Evolutionary conservation across 2,329 filamentous ascomycete genomes (phyloP), one percentile per base, ranked within the genome.

Genomic region (Apiospora pterosperma): DNA sequence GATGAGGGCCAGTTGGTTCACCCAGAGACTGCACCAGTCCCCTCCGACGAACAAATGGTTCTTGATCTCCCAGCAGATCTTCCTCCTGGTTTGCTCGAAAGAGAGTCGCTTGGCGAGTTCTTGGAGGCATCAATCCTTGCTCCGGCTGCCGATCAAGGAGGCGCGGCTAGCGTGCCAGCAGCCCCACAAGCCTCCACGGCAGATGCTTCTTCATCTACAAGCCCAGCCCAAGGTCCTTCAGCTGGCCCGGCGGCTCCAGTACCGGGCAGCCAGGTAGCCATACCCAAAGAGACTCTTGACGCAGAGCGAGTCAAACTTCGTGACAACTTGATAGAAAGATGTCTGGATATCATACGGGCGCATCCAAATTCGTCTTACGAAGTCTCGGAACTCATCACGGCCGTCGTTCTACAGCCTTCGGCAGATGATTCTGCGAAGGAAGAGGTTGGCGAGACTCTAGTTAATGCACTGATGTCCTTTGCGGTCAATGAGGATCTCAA

Each of bases 331-430:
- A 94, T 98, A 65, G 94, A 97, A 71, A 91, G 93, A 65, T 97
- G 92, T 69, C 82, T 99, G 25, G 94, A 97, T 72, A 89, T 98
- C 38, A 89, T 99, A 62, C 91, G 95, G 75, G 90, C 90, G 41
- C 94, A 98, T 70, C 90, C 94, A 16, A 89, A 92, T 69, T 89
- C 95, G 12, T 96, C 96, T 0, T 96, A 97, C 71, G 95, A 98
- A 73, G 83, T 99, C 59, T 88, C 93, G 0, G 94, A 97, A 71
- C 83, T 99, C 23, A 94, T 99, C 63, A 86, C 86, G 41, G 89
- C 90, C 4, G 90, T 93, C 28, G 86, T 90, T 80, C 69, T 85
- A 74, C 73, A 88, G 85, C 75, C 87, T 77, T 68, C 84, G 76
- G 70, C 84, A 76, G 72, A 85, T 77, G 81, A 85, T 63, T 73